phyloP scores from a whole-genome alignment of 2,329 filamentous ascomycete genomes.

The Penicillium corylophilum region DNA sequence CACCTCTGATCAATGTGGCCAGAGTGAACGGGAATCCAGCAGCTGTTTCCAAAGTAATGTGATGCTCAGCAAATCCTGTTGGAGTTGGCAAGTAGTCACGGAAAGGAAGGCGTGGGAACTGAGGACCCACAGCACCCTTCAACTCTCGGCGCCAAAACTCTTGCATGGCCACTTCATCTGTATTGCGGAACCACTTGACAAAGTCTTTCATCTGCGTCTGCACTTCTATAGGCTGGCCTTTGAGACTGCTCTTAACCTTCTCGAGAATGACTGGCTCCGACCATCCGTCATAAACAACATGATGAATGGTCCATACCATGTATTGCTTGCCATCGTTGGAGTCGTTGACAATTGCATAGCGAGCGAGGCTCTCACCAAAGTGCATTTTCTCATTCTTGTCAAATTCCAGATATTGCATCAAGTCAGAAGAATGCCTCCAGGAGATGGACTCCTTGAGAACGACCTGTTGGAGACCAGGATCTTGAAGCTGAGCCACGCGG shows the following conservation, averaged over 20 bases:
- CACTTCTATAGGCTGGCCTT: slow-evolving; percentile 15
- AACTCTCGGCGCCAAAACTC: slow-evolving; percentile 52
- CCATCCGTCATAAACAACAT: slow-evolving; percentile 54
- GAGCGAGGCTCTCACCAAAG: slow-evolving; percentile 36
- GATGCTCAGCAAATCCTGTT: slow-evolving; percentile 46
- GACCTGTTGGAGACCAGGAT: slow-evolving; percentile 37
- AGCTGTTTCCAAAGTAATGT: slow-evolving; percentile 30
- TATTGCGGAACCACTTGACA: slow-evolving; percentile 48
- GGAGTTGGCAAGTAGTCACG: slow-evolving; percentile 48
- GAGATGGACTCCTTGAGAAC: slow-evolving; percentile 32
- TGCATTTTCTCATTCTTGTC: slow-evolving; percentile 32
- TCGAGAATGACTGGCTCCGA: slow-evolving; percentile 40
- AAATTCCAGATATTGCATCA: slow-evolving; percentile 27
- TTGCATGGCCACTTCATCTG: slow-evolving; percentile 42
- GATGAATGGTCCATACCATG: slow-evolving; percentile 53
- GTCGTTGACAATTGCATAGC: slow-evolving; percentile 35
- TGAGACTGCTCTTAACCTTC: slow-evolving; percentile 30
- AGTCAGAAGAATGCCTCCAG: slow-evolving; percentile 30
- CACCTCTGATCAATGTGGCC: slow-evolving; percentile 49
- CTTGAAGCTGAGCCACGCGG: slow-evolving; percentile 40
- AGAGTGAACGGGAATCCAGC: slow-evolving; percentile 40
- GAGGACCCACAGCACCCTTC: slow-evolving; percentile 46
- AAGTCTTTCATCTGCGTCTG: slow-evolving; percentile 47
- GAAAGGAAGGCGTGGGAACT: slow-evolving; percentile 52
- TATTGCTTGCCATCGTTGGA: slow-evolving; percentile 29